Percentiles rank a stretch among this genome's conserved stretches.
Evolutionary conservation across 352 stramenopile species (phyloP).

Genomic region (Saprolegnia parasitica): DNA sequence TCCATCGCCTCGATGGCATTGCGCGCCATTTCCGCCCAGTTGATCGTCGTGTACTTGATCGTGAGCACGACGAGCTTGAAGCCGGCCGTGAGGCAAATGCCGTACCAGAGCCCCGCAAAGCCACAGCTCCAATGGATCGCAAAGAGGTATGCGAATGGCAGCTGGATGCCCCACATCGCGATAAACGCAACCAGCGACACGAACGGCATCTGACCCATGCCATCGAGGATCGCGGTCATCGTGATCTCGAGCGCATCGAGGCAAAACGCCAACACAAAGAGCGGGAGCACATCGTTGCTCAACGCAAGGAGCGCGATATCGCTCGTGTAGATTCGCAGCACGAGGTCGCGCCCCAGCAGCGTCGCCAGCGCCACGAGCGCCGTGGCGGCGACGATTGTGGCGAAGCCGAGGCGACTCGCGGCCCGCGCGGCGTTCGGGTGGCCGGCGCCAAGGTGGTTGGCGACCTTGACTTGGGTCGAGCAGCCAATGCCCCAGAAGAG

Average conservation of each 20-base stretch:
- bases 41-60: constrained; percentile 35
- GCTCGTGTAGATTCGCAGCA: constrained; percentile 60
- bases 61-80: constrained; percentile 43
- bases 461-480: constrained; percentile 65
- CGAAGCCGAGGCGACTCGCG: constrained; percentile 56
- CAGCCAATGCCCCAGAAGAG: constrained; percentile 82
- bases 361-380: constrained; percentile 47
- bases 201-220: constrained; percentile 67
- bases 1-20: constrained; percentile 50
- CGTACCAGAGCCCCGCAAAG: constrained; percentile 70
- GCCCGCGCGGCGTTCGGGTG: constrained; percentile 48
- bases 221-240: constrained; percentile 68
- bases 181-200: constrained; percentile 57
- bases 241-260: constrained; percentile 72
- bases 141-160: constrained; percentile 55
- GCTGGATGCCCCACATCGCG: constrained; percentile 64
- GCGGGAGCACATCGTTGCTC: constrained; percentile 52
- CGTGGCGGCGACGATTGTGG: constrained; percentile 47
- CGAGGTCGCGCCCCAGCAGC: constrained; percentile 40
- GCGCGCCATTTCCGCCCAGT: constrained; percentile 43
- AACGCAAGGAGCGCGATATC: constrained; percentile 43
- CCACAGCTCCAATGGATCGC: constrained; percentile 47
- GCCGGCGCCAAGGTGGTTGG: constrained; percentile 70
- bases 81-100: constrained; percentile 47
- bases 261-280: constrained; percentile 72